These are phyloP conservation scores for Strigomonas culicis DNA, from an alignment of 208 protist species.

Conservation along the genomic window DNA sequence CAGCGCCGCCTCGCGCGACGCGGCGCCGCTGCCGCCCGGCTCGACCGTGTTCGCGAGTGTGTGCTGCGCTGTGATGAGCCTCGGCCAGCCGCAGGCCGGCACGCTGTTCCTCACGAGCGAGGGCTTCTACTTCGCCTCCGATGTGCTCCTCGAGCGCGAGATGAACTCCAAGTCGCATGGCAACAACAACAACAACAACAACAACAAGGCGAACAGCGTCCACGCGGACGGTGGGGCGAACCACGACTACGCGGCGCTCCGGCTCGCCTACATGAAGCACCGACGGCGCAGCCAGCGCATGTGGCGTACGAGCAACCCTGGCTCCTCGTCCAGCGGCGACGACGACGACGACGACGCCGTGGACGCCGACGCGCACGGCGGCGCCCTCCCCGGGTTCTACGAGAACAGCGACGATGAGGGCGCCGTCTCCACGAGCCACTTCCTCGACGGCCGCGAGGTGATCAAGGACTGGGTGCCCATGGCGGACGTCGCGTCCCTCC, in stretches of 20 bases:
- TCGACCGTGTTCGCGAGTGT: too few relatives aligned
- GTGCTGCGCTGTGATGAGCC: constrained; percentile 41
- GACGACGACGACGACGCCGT: constrained; percentile 9
- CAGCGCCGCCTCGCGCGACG: too few relatives aligned
- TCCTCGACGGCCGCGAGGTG: constrained; percentile 19
- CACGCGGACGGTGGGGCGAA: not conserved
- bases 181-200: too few relatives aligned
- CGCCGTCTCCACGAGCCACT: not conserved
- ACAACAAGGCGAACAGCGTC: not conserved
- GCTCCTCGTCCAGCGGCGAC: not conserved
- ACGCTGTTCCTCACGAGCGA: constrained; percentile 40
- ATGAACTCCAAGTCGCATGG: constrained; percentile 2
- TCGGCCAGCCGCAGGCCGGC: constrained; percentile 27
- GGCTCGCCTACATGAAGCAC: constrained; percentile 4
- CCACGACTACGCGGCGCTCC: not conserved
- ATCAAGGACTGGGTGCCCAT: constrained; percentile 51
- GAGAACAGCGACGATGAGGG: not conserved
- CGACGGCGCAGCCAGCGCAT: constrained; percentile 4
- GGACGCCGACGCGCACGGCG: not conserved
- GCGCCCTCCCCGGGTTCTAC: not conserved
- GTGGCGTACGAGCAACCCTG: not conserved
- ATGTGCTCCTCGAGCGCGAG: constrained; percentile 1
- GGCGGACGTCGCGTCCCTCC: constrained; percentile 38
- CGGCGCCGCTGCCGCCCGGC: too few relatives aligned
- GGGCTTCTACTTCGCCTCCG: constrained; percentile 50